Conservation (phyloP, 805 yeast genomes). For the Kodamaea hsintzibuensis region DNA sequence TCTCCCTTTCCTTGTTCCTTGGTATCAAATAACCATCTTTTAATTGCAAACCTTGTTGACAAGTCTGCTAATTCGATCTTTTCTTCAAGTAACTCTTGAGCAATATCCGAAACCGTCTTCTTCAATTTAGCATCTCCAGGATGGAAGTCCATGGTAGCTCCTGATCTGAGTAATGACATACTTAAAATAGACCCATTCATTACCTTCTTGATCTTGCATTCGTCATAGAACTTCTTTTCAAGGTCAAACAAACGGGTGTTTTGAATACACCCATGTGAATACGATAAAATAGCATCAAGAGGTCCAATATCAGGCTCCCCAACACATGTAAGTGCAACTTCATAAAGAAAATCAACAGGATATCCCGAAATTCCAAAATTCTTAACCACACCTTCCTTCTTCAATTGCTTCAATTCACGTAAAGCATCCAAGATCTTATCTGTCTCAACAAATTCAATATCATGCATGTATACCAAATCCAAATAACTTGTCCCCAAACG, state of each 20-base stretch:
- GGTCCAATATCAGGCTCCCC: slow-evolving; percentile 50
- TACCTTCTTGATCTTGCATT: slow-evolving; percentile 58
- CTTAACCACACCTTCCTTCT: slow-evolving; percentile 59
- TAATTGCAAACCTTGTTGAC: slow-evolving; percentile 74
- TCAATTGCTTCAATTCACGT: slow-evolving; percentile 55
- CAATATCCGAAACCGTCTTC: slow-evolving; percentile 49
- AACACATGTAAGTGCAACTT: slow-evolving; percentile 46
- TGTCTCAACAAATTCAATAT: slow-evolving; percentile 74
- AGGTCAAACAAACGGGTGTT: slow-evolving; percentile 55
- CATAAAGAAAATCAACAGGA: slow-evolving; percentile 68
- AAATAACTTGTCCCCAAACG: slow-evolving; percentile 68
- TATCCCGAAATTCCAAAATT: slow-evolving; percentile 85
- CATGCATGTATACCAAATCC: slow-evolving; percentile 86
- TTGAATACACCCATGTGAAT: slow-evolving; percentile 81
- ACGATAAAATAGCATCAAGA: slow-evolving; percentile 75
- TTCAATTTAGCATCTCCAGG: slow-evolving; percentile 69
- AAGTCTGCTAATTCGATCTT: slow-evolving; percentile 73
- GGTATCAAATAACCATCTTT: slow-evolving; percentile 51
- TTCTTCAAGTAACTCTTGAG: slow-evolving; percentile 39
- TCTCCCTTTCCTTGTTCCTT: slow-evolving; percentile 11
- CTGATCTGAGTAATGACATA: slow-evolving; percentile 80
- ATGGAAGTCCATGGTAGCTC: slow-evolving; percentile 71
- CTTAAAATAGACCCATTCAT: slow-evolving; percentile 83
- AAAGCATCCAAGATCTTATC: slow-evolving; percentile 62
- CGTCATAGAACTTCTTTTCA: slow-evolving; percentile 48